phyloP scores from a whole-genome alignment of 2,329 filamentous ascomycete species.

The Plenodomus lindquistii region DNA sequence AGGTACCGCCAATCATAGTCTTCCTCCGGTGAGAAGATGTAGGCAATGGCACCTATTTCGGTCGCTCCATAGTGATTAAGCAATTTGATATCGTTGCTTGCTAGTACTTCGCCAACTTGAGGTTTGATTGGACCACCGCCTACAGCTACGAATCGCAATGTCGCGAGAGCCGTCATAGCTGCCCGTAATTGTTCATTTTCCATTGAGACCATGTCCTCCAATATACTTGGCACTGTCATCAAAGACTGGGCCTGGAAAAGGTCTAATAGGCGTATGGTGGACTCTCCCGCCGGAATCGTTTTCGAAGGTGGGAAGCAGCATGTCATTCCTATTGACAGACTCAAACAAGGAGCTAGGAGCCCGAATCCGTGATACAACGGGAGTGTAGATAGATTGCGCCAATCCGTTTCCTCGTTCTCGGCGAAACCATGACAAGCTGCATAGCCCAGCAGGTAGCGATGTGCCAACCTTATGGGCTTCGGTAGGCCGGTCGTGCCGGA shows the following conservation, averaged over 20 bases:
- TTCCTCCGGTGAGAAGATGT: constrained; percentile 34
- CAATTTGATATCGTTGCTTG: constrained; percentile 34
- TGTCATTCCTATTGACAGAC: constrained; percentile 34
- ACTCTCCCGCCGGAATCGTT: background rate
- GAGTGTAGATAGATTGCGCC: constrained; percentile 38
- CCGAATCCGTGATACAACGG: constrained; percentile 45
- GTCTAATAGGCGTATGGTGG: background rate
- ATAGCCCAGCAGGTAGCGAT: constrained; percentile 36
- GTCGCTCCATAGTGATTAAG: constrained; percentile 46
- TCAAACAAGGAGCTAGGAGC: constrained; percentile 37
- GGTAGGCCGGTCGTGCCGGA: constrained; percentile 63
- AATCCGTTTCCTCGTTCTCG: background rate
- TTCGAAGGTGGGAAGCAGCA: constrained; percentile 27
- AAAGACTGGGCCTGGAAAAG: background rate
- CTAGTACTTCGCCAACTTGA: constrained; percentile 10
- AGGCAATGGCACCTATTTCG: constrained; percentile 41
- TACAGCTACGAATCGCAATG: background rate
- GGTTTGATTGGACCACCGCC: background rate
- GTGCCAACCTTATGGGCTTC: constrained; percentile 63
- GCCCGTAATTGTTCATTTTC: background rate
- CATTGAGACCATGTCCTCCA: background rate
- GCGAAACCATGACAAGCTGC: constrained; percentile 4
- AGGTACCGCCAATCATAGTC: constrained; percentile 42
- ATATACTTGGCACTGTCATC: background rate
- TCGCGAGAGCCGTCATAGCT: background rate